Evolutionary conservation across 148 eudicot genomes (phyloP).

Genomic region (Rhododendron simsii): DNA sequence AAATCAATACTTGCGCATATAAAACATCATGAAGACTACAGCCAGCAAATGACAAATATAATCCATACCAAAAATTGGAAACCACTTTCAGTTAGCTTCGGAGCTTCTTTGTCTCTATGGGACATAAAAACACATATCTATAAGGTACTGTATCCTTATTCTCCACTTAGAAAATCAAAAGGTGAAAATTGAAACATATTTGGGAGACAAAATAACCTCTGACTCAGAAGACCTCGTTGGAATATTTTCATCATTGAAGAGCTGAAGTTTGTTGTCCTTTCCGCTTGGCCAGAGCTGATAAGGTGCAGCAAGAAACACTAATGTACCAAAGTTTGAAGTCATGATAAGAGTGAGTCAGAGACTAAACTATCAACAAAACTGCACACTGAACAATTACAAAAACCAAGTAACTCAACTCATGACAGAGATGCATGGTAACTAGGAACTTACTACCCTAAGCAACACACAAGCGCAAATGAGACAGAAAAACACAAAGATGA

Average conservation of each 20-base stretch:
- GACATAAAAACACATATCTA: not conserved
- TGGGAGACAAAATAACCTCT: conserved; percentile 42
- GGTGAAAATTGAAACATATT: conserved; percentile 9
- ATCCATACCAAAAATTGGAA: conserved; percentile 89
- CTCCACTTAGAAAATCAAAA: conserved; percentile 6
- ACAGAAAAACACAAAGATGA: conserved; percentile 4
- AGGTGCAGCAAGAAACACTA: conserved; percentile 95
- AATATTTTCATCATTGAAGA: conserved; percentile 91
- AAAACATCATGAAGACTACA: not conserved
- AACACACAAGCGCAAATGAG: not conserved
- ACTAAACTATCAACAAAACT: conserved; percentile 18
- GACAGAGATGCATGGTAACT: not conserved
- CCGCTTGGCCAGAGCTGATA: conserved; percentile 78
- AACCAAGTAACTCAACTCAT: conserved; percentile 11
- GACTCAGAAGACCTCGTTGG: conserved; percentile 88
- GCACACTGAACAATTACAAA: conserved; percentile 10
- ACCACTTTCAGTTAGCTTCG: conserved; percentile 82
- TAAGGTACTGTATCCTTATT: not conserved
- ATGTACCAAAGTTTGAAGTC: conserved; percentile 29
- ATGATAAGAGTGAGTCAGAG: conserved; percentile 13
- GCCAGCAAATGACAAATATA: not conserved
- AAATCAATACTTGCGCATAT: conserved; percentile 11
- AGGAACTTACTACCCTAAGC: too few relatives aligned
- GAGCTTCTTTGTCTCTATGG: conserved; percentile 77
- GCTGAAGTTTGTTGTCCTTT: conserved; percentile 67